Conservation (phyloP, 208 protist species). For the Wallacemonas rigidus region DNA sequence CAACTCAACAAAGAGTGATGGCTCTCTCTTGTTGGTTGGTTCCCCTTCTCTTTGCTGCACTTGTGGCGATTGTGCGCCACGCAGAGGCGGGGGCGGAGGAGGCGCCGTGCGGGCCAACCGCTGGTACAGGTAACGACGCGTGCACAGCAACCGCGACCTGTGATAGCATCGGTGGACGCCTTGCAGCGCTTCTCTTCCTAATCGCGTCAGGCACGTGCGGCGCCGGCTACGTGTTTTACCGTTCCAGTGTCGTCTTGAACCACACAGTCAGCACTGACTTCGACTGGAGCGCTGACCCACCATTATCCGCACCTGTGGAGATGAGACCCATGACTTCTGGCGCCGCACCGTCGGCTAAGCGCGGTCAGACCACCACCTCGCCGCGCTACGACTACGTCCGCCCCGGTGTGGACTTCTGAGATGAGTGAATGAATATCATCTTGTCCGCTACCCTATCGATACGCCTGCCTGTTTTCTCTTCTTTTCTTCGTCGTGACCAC, state of each 20-base stretch:
- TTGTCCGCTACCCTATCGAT: too few relatives aligned
- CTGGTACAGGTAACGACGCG: not conserved
- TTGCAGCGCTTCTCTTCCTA: not conserved
- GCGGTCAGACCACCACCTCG: not conserved
- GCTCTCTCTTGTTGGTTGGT: not conserved
- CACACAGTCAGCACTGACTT: not conserved
- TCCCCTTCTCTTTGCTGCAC: not conserved
- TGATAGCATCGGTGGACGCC: slow-evolving; percentile 6
- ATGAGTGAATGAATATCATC: not conserved
- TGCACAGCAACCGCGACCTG: not conserved
- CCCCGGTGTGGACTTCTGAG: not conserved
- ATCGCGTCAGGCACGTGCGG: not conserved
- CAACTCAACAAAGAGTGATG: not conserved
- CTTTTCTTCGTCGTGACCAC: not conserved
- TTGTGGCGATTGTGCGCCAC: not conserved
- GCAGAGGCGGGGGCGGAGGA: not conserved
- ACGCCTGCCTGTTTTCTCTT: not conserved
- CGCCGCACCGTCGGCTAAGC: not conserved
- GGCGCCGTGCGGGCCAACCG: not conserved
- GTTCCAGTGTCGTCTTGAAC: not conserved
- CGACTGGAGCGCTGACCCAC: too few relatives aligned
- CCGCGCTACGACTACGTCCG: slow-evolving; percentile 9
- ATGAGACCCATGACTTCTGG: not conserved
- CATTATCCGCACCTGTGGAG: not conserved
- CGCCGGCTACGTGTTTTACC: slow-evolving; percentile 9